Evolutionary conservation across 2,329 filamentous ascomycete species (phyloP).

Genomic region (Aspergillus jensenii): DNA sequence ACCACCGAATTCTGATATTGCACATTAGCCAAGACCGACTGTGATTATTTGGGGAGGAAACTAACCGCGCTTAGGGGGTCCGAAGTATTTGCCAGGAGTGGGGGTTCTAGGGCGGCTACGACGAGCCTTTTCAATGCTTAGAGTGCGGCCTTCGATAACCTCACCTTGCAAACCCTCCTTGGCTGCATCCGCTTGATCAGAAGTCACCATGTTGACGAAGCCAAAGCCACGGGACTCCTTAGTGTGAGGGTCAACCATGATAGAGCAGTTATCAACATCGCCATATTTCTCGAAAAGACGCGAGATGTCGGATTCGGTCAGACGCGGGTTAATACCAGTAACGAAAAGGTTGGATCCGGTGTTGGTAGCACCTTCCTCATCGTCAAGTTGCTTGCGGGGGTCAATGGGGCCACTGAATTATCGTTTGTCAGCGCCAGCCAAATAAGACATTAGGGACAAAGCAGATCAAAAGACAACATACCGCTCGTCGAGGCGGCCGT

Average conservation of each 20-base stretch:
- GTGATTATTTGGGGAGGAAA: slow-evolving; percentile 14
- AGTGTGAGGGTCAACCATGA: slow-evolving; percentile 98
- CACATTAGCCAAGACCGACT: not conserved
- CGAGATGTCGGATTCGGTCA: slow-evolving; percentile 85
- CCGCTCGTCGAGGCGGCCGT: slow-evolving; percentile 56
- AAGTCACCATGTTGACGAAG: slow-evolving; percentile 98
- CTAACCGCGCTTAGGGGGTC: slow-evolving; percentile 94
- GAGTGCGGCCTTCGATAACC: slow-evolving; percentile 87
- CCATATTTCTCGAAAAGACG: slow-evolving; percentile 98
- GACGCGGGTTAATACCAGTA: slow-evolving; percentile 91
- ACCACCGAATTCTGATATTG: slow-evolving; percentile 40
- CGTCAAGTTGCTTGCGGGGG: slow-evolving; percentile 49
- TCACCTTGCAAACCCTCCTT: slow-evolving; percentile 96
- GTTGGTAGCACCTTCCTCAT: slow-evolving; percentile 78
- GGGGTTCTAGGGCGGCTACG: slow-evolving; percentile 92
- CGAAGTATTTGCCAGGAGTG: slow-evolving; percentile 98
- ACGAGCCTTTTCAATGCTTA: slow-evolving; percentile 98
- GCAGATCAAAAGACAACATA: slow-evolving; percentile 30
- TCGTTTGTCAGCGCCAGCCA: not conserved
- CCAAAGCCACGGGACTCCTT: slow-evolving; percentile 98
- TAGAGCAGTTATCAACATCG: slow-evolving; percentile 98
- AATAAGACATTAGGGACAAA: not conserved
- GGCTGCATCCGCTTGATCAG: slow-evolving; percentile 92
- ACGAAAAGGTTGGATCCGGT: slow-evolving; percentile 98
- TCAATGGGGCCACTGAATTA: slow-evolving; percentile 43